A percentile compares a stretch with the other conserved stretches of the same genome.
Conservation (phyloP, 352 stramenopile genomes). For the Globisporangium ultimum region DNA sequence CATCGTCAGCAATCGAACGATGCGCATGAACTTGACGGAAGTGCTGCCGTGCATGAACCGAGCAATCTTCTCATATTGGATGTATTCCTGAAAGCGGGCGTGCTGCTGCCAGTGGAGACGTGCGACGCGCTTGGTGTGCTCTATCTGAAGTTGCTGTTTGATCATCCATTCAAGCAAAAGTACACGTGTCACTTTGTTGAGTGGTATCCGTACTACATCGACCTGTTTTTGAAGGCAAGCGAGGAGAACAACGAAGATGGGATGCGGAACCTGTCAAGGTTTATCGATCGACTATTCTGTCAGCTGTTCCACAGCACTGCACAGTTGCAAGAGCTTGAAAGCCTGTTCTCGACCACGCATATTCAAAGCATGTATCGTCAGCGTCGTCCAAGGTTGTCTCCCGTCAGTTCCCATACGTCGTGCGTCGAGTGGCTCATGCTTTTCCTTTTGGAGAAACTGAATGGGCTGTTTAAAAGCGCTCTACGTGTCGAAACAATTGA, state of each 20-base stretch:
- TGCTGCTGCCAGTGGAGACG: slow-evolving; percentile 66
- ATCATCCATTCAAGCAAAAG: slow-evolving; percentile 75
- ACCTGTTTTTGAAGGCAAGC: slow-evolving; percentile 60
- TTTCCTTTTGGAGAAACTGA: slow-evolving; percentile 65
- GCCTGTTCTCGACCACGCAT: slow-evolving; percentile 24
- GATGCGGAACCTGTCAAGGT: slow-evolving; percentile 72
- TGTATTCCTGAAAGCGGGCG: slow-evolving; percentile 66
- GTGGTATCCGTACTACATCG: slow-evolving; percentile 79
- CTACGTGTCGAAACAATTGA: slow-evolving; percentile 55
- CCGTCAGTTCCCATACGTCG: slow-evolving; percentile 13
- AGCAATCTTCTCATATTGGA: slow-evolving; percentile 45
- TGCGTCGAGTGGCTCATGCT: slow-evolving; percentile 66
- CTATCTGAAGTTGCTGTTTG: slow-evolving; percentile 80
- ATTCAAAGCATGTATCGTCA: background rate
- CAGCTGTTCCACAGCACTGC: slow-evolving; percentile 82
- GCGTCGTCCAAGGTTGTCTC: slow-evolving; percentile 2
- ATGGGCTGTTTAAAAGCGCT: slow-evolving; percentile 56
- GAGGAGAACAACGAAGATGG: slow-evolving; percentile 73
- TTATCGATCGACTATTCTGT: slow-evolving; percentile 83
- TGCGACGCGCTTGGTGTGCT: slow-evolving; percentile 77
- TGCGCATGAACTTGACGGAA: background rate
- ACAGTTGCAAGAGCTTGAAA: slow-evolving; percentile 68
- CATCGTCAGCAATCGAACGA: slow-evolving; percentile 15
- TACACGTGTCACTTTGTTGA: slow-evolving; percentile 82
- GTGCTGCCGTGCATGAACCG: background rate